phyloP scores from a whole-genome alignment of 352 stramenopile species.

The Phytophthora syringae region DNA sequence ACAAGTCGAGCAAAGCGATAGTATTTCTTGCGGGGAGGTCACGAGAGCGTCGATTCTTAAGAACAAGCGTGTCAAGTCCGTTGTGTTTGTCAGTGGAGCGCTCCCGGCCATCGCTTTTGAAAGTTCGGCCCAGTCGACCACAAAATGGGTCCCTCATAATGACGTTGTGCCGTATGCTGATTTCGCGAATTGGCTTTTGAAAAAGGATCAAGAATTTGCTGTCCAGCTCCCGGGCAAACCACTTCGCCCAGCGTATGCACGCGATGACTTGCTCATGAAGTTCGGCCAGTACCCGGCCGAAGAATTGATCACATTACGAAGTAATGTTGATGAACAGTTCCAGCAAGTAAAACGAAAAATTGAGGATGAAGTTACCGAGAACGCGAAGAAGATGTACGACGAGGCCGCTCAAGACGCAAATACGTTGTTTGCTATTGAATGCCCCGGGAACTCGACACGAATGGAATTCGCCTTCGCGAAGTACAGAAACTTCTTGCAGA shows the following conservation, averaged over 20 bases:
- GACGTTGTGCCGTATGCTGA: background rate
- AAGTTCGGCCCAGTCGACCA: slow-evolving; percentile 16
- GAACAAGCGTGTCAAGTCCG: slow-evolving; percentile 1
- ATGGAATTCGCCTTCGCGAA: background rate
- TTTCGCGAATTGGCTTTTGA: slow-evolving; percentile 25
- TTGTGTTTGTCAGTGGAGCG: slow-evolving; percentile 18
- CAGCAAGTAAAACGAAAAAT: slow-evolving; percentile 1
- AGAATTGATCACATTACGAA: slow-evolving; percentile 6
- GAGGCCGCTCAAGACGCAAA: background rate
- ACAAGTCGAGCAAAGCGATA: slow-evolving; percentile 52
- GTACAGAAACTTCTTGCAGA: slow-evolving; percentile 1
- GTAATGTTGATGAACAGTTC: background rate
- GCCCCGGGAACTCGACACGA: background rate
- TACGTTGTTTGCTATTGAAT: slow-evolving; percentile 24
- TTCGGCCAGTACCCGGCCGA: slow-evolving; percentile 14
- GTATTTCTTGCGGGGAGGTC: slow-evolving; percentile 11
- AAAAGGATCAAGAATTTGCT: slow-evolving; percentile 4
- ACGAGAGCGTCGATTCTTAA: slow-evolving; percentile 5
- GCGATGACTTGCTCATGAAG: slow-evolving; percentile 8
- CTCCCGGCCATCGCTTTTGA: slow-evolving; percentile 23
- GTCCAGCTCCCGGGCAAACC: background rate
- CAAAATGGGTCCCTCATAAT: background rate
- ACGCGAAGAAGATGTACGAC: background rate
- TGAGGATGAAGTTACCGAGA: background rate
- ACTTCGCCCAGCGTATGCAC: background rate